Evolutionary conservation across 1,284 basidiomycete species (phyloP).

Genomic region (Tylopilus orsonianus): DNA sequence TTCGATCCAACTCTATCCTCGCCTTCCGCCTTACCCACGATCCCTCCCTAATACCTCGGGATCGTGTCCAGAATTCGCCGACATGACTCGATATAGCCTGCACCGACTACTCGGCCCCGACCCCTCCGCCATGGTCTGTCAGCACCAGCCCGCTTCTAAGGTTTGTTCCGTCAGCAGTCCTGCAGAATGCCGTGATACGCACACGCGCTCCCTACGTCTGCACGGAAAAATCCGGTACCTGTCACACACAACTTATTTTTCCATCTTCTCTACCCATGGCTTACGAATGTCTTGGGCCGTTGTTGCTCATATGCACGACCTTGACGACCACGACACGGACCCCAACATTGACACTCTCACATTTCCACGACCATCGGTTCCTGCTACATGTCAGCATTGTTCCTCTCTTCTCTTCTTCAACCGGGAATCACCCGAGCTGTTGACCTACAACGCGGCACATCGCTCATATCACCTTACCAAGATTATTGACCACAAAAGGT

Average conservation of each 20-base stretch:
- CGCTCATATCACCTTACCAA: no score
- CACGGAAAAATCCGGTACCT: slow-evolving; percentile 24
- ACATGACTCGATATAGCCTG: not conserved
- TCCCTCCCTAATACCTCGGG: not conserved
- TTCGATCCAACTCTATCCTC: not conserved
- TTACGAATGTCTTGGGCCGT: not conserved
- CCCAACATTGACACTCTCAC: not conserved
- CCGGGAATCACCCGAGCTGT: not conserved
- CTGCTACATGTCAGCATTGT: not conserved
- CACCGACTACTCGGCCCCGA: not conserved
- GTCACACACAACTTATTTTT: not conserved
- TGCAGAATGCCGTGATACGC: slow-evolving; percentile 5
- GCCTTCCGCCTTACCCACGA: not conserved
- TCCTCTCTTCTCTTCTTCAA: not conserved
- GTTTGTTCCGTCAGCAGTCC: not conserved
- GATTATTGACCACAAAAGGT: no score
- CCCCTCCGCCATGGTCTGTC: not conserved
- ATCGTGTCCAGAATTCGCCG: no score
- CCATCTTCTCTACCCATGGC: not conserved
- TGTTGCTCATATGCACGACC: slow-evolving; percentile 11
- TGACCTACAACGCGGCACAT: no score
- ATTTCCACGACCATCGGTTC: slow-evolving; percentile 25
- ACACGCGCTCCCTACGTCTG: not conserved
- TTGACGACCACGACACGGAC: slow-evolving; percentile 15
- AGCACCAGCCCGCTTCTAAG: not conserved